phyloP scores from a whole-genome alignment of 1,139 yeast species.

The Maudiozyma humilis region DNA sequence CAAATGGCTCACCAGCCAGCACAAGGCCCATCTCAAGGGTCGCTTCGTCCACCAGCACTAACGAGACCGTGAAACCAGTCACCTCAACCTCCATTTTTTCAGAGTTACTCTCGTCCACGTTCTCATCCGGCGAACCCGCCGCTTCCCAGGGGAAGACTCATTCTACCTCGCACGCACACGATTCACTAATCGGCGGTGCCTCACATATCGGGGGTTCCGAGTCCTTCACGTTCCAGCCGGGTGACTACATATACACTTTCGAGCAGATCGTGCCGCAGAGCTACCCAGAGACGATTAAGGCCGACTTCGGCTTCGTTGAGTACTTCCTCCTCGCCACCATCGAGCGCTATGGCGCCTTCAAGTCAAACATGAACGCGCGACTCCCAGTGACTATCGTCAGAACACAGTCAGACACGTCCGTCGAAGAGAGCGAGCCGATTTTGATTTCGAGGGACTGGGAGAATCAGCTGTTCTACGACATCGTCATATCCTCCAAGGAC shows the following conservation, averaged over 20 bases:
- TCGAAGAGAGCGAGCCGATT: constrained; percentile 89
- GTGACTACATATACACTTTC: constrained; percentile 85
- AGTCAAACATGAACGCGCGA: constrained; percentile 59
- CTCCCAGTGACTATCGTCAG: constrained; percentile 62
- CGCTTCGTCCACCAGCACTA: background rate
- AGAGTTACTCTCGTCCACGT: constrained; percentile 22
- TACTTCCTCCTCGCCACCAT: constrained; percentile 63
- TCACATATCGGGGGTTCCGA: constrained; percentile 8
- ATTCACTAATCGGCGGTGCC: background rate
- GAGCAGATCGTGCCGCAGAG: constrained; percentile 82
- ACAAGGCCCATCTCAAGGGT: background rate
- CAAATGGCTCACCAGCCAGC: constrained; percentile 2
- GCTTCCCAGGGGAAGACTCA: too few species aligned
- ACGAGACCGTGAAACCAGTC: constrained; percentile 2
- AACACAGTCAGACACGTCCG: constrained; percentile 65
- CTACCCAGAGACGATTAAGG: constrained; percentile 70
- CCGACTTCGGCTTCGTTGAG: constrained; percentile 71
- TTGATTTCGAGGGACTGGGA: constrained; percentile 91
- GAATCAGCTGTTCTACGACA: constrained; percentile 79
- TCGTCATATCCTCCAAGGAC: constrained; percentile 80
- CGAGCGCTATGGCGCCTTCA: constrained; percentile 77
- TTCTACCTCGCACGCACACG: background rate
- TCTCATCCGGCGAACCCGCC: constrained; percentile 16
- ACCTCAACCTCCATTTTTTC: constrained; percentile 22
- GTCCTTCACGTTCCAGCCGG: constrained; percentile 53